These are phyloP conservation scores for Aspergillus ellipticus DNA, from an alignment of 495 filamentous ascomycete species.

Conservation along the genomic window DNA sequence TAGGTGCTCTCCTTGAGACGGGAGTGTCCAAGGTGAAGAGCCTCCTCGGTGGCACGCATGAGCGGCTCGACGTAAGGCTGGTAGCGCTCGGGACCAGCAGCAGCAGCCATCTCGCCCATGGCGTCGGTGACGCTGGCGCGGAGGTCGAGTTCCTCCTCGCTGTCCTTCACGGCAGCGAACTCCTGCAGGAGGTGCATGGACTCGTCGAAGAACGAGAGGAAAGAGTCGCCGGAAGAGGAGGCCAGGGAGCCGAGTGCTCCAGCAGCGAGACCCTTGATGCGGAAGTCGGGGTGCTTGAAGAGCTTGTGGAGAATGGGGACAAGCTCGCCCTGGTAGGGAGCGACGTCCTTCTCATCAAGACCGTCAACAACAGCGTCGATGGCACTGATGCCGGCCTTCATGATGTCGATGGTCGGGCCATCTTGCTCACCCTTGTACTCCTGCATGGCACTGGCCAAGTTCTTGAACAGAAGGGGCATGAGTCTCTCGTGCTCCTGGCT, in stretches of 20 bases:
- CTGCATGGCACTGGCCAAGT: conserved; percentile 74
- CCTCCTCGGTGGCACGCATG: conserved; percentile 89
- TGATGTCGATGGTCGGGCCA: conserved; percentile 66
- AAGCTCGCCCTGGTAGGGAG: conserved; percentile 74
- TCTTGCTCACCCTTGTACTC: conserved; percentile 60
- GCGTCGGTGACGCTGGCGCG: conserved; percentile 85
- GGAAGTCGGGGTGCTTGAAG: conserved; percentile 77
- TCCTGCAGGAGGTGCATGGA: conserved; percentile 81
- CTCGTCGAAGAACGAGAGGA: conserved; percentile 83
- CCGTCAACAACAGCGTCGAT: conserved; percentile 89
- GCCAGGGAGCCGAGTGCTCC: conserved; percentile 89
- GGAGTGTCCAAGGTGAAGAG: conserved; percentile 82
- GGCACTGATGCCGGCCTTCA: conserved; percentile 84
- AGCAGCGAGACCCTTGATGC: conserved; percentile 83
- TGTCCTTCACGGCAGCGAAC: conserved; percentile 82
- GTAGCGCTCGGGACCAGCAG: conserved; percentile 83
- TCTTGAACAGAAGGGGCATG: conserved; percentile 79
- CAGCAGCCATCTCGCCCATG: conserved; percentile 85
- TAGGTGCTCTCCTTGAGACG: conserved; percentile 92
- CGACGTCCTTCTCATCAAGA: conserved; percentile 77
- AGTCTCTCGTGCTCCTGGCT: conserved; percentile 75
- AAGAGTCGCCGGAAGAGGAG: conserved; percentile 72
- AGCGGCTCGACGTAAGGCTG: conserved; percentile 84
- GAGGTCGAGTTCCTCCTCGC: conserved; percentile 83
- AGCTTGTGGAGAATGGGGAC: conserved; percentile 79